Base-by-base conservation (phyloP, 805 yeast genomes). In the Pichia ethanolica region DNA sequence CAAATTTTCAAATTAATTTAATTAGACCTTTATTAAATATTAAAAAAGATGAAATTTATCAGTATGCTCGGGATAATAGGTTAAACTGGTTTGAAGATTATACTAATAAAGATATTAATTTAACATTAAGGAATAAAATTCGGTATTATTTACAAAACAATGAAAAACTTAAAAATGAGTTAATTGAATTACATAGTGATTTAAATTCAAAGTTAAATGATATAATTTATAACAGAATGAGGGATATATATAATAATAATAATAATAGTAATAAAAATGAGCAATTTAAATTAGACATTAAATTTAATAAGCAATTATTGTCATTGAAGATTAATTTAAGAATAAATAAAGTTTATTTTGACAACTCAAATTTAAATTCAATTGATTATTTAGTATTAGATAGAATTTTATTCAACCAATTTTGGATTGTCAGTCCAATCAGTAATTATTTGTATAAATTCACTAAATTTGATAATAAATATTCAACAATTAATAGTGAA, bases 51-150 rank as follows among this genome's bases (percentile, higher is more conserved):
- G 69, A 71, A 1, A 67, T 84, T 3, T 63, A 70, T 6, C 59
- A 69, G 0, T 75, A 77, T 11, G 83, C 89, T 47, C 39, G 47
- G 9, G 43, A 47, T 0, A 60, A 71, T 25, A 48, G 55, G 1
- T 53, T 86, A 0, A 44, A 52, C 0, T 86, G 93, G 91, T 79
- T 82, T 59, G 90, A 86, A 57, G 95, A 87, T 57, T 59, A 66
- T 3, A 80, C 91, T 0, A 87, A 87, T 54, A 57, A 59, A 3
- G 81, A 82, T 55, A 65, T 72, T 2, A 56, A 59, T 9, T 69
- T 82, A 42, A 85, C 91, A 0, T 56, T 66, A 36, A 68, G 95
- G 45, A 86, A 86, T 56, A 64, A 72, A 14, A 67, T 79, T 3
- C 68, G 93, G 13, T 27, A 54, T 12, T 45, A 49, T 4, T 46